A percentile compares a stretch with the other conserved stretches of the same genome.
These are phyloP conservation scores for Beta lomatogona DNA, from an alignment of 179 eudicot species.

Conservation along the genomic window DNA sequence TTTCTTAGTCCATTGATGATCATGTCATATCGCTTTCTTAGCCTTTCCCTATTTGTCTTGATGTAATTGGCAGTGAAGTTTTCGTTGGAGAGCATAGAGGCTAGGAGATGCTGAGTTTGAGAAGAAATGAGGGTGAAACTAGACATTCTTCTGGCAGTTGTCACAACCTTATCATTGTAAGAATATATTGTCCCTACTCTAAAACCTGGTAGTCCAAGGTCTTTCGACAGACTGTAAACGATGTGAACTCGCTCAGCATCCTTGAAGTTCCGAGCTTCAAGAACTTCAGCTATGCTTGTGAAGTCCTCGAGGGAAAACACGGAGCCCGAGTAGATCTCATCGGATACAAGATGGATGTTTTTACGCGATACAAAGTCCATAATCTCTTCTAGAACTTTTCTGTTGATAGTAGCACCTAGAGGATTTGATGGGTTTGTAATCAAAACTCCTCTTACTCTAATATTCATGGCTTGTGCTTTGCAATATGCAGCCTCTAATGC, in stretches of 20 bases:
- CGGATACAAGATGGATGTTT: slow-evolving; percentile 80
- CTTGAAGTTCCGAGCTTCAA: slow-evolving; percentile 44
- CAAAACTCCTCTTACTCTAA: slow-evolving; percentile 58
- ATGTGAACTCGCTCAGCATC: slow-evolving; percentile 72
- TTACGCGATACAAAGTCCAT: slow-evolving; percentile 55
- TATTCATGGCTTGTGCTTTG: slow-evolving; percentile 47
- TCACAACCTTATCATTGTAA: slow-evolving; percentile 71
- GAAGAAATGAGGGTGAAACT: slow-evolving; percentile 78
- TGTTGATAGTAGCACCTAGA: slow-evolving; percentile 54
- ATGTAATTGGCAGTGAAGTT: slow-evolving; percentile 57
- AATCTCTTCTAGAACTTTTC: slow-evolving; percentile 46
- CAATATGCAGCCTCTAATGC: slow-evolving; percentile 66
- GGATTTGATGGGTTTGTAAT: slow-evolving; percentile 90
- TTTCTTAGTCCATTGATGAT: slow-evolving; percentile 56
- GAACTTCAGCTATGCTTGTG: slow-evolving; percentile 67
- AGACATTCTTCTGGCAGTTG: slow-evolving; percentile 79
- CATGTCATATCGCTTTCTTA: slow-evolving; percentile 58
- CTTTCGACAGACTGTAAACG: slow-evolving; percentile 79
- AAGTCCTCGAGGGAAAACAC: slow-evolving; percentile 58
- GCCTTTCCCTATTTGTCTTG: slow-evolving; percentile 54
- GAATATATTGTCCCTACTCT: slow-evolving; percentile 77
- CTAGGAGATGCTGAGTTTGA: slow-evolving; percentile 66
- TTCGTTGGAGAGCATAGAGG: slow-evolving; percentile 62
- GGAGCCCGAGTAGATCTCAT: slow-evolving; percentile 86
- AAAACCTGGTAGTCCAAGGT: slow-evolving; percentile 77